Base-by-base conservation (phyloP, 2,329 filamentous ascomycete species). In the Teratosphaeria gauchensis region DNA sequence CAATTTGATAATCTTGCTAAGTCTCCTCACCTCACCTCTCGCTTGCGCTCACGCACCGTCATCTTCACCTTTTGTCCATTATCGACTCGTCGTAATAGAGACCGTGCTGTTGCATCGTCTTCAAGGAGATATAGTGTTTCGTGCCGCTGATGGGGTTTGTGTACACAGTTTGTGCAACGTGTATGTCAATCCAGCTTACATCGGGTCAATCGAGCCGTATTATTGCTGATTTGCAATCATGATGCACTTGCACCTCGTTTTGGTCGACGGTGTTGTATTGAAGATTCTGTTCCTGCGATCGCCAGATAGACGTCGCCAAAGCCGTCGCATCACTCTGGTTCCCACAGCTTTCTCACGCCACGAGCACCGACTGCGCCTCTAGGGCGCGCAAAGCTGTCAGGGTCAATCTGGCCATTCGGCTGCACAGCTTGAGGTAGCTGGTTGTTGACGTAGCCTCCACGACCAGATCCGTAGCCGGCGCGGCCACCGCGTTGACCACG, bases 321-420 rank as follows among this genome's bases (percentile, higher is more conserved):
- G 42, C n/a, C 42, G n/a, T 11, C n/a, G 19, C 4, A n/a, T 71
- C 65, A 73, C 46, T 64, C 69, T 38, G 71, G 71, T 6, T 70
- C 67, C 71, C 71, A 73, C 9, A 73, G 64, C 60, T 69, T 72
- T 31, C 70, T 63, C 14, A 65, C 66, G 28, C 71, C 68, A 38
- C 70, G 65, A 32, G 63, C 63, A 31, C 60, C 62, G 35, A 62
- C 60, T 2, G 64, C 65, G n/a, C 70, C 67, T 16, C 67, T 54
- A 14, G 71, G 72, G 32, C 72, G 65, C 14, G 64, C 60, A 62
- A 73, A 74, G 56, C 70, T 73, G 59, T 73, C 68, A 4, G 72
- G 72, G 53, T 74, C 72, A 53, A 74, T 74, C 46, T 70, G 70
- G 9, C 66, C 62, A 19, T 60, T 62, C 9, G 59, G 58, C 53